Conservation (phyloP, 148 eudicot genomes). For the Polygonum maritimum region DNA sequence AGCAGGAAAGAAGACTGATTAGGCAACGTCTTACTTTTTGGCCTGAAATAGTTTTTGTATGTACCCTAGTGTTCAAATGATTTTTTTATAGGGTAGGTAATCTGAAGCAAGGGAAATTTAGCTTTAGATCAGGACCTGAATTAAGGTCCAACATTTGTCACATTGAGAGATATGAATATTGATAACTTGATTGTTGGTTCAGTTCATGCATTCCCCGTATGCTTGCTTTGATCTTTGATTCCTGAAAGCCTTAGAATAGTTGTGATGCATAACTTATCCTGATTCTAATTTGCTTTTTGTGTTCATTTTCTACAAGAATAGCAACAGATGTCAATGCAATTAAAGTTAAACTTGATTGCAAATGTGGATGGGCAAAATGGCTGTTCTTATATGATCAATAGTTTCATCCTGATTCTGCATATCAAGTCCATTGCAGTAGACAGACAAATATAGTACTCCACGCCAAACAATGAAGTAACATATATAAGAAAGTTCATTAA, state of each 20-base stretch:
- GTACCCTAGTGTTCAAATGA: not conserved
- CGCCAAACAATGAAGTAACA: too few species aligned
- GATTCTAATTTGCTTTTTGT: not conserved
- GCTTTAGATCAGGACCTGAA: not conserved
- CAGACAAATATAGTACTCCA: too few species aligned
- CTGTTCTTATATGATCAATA: too few species aligned
- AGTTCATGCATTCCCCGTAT: not conserved
- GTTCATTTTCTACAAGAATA: too few species aligned
- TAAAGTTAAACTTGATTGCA: too few species aligned
- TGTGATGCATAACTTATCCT: not conserved
- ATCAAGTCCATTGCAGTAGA: not conserved
- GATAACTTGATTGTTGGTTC: not conserved
- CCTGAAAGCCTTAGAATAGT: not conserved
- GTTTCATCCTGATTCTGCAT: too few species aligned
- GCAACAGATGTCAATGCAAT: too few species aligned
- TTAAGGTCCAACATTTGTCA: not conserved
- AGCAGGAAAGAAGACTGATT: conserved; percentile 9
- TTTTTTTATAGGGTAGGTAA: not conserved
- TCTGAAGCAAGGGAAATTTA: not conserved
- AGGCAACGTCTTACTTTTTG: not conserved
- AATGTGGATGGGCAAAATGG: too few species aligned
- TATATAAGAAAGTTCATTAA: too few species aligned
- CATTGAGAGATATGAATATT: not conserved
- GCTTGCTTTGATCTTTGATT: not conserved
- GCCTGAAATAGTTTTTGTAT: not conserved